Evolutionary conservation across 2,329 filamentous ascomycete species (phyloP), one percentile per base, ranked within the genome.

Genomic region (Cercospora zeae-maydis): DNA sequence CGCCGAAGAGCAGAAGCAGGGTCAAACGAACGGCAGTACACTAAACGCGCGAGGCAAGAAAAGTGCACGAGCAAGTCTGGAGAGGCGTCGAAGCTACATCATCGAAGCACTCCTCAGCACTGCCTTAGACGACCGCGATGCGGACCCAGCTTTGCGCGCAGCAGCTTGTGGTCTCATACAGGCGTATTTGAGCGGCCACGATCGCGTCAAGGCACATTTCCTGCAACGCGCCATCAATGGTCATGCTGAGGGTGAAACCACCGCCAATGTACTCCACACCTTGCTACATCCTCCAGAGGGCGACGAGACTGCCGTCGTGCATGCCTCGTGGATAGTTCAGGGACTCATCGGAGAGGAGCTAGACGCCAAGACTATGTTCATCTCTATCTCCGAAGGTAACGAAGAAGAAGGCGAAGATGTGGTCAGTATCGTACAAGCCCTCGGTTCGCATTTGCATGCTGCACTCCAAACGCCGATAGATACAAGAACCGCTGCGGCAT

Each of bases 81-180:
- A 78, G 79, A 63, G 80, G 78, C 33, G 67, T 19, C 63, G 70
- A 24, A 69, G 93, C 34, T 96, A 96, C 76, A 92, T 99, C 31
- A 96, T 99, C 71, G 93, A 98, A 75, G 95, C 91, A 1, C 81
- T 99, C 16, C 81, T 99, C 53, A 92, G 97, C 69, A 80, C 97
- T 47, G 88, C 89, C 0, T 80, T 99, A 8, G 81, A 89, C 21
- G 83, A 88, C 31, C 80, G 87, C 0, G 78, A 85, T 19, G 83
- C 87, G 58, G 82, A 90, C 36, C 90, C 96, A 69, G 89, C 96
- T 75, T 82, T 93, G 37, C 88, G 95, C 24, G 85, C 92, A 72
- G 90, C 93, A 19, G 92, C 91, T 21, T 95, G 90, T 74, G 89
- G 93, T 70, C 96, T 93, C 72, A 86, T 99, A 65, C 93, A 96